These are phyloP conservation scores for Pythium aphanidermatum DNA, from an alignment of 352 stramenopile species.

Conservation along the genomic window DNA sequence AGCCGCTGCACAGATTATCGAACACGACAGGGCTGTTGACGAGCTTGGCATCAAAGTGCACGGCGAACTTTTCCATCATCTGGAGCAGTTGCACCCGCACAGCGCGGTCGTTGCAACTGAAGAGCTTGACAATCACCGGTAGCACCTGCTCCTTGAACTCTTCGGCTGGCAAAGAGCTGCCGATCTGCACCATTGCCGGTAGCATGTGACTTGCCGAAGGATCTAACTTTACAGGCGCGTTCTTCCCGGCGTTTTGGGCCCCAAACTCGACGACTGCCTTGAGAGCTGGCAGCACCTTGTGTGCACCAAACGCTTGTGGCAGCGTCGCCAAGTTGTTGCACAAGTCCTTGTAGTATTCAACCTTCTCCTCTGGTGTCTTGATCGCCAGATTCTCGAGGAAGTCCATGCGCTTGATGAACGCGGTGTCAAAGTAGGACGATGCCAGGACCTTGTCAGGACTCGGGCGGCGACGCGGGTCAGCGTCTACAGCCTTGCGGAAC, in stretches of 20 bases:
- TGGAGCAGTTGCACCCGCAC: slow-evolving; percentile 88
- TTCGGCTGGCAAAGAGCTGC: slow-evolving; percentile 59
- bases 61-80: slow-evolving; percentile 88
- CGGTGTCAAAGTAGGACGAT: slow-evolving; percentile 89
- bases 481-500: slow-evolving; percentile 82
- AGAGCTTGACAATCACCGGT: slow-evolving; percentile 86
- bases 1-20: slow-evolving; percentile 88
- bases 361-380: slow-evolving; percentile 92
- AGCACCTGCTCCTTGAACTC: slow-evolving; percentile 87
- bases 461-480: slow-evolving; percentile 50
- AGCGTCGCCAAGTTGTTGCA: slow-evolving; percentile 57
- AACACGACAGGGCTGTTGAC: slow-evolving; percentile 89
- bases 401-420: slow-evolving; percentile 91
- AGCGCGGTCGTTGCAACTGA: slow-evolving; percentile 88
- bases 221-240: slow-evolving; percentile 67
- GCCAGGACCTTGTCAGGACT: slow-evolving; percentile 84
- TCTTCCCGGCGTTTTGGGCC: slow-evolving; percentile 39
- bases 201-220: slow-evolving; percentile 86
- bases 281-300: slow-evolving; percentile 83
- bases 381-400: slow-evolving; percentile 92
- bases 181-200: slow-evolving; percentile 84
- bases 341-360: slow-evolving; percentile 93
- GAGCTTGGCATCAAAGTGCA: slow-evolving; percentile 87
- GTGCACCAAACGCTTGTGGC: slow-evolving; percentile 64
- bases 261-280: slow-evolving; percentile 84